Conservation (phyloP, 2,329 filamentous ascomycete species). For the Pseudohalonectria lignicola region DNA sequence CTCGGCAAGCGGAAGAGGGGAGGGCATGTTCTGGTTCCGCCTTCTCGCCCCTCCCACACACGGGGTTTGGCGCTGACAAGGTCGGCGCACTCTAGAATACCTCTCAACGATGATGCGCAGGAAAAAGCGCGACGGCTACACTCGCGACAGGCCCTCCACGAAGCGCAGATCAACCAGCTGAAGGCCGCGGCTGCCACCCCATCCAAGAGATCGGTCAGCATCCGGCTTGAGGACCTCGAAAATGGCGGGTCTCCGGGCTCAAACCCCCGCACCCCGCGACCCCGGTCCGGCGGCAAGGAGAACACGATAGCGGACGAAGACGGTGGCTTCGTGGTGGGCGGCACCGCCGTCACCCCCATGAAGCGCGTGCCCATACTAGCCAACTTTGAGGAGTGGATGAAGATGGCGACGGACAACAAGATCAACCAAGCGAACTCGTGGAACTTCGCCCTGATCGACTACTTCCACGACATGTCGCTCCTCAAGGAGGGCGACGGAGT, state of each 20-base stretch:
- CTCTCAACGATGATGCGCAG: slow-evolving; percentile 87
- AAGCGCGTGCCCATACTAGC: slow-evolving; percentile 91
- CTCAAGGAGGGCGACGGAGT: slow-evolving; percentile 93
- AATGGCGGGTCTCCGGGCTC: slow-evolving; percentile 41
- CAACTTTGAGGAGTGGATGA: slow-evolving; percentile 99
- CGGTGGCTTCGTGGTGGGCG: slow-evolving; percentile 55
- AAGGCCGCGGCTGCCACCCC: slow-evolving; percentile 63
- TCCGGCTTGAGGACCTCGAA: slow-evolving; percentile 47
- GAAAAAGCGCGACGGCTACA: slow-evolving; percentile 85
- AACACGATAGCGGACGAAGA: slow-evolving; percentile 33
- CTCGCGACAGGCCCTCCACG: slow-evolving; percentile 77
- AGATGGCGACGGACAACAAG: slow-evolving; percentile 99
- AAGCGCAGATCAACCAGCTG: slow-evolving; percentile 86
- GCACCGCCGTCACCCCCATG: slow-evolving; percentile 80
- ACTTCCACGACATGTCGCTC: slow-evolving; percentile 98
- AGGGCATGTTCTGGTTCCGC: too few species aligned
- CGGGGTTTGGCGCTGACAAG: too few species aligned
- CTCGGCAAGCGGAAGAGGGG: too few species aligned
- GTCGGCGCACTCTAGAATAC: too few species aligned
- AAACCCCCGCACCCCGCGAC: slow-evolving; percentile 43
- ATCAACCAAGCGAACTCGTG: slow-evolving; percentile 98
- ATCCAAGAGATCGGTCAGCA: slow-evolving; percentile 54
- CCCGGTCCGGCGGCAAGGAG: slow-evolving; percentile 23
- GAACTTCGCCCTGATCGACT: slow-evolving; percentile 99
- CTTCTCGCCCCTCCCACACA: too few species aligned